Conservation (phyloP, 1,139 yeast species). For the Geotrichum siamense region DNA sequence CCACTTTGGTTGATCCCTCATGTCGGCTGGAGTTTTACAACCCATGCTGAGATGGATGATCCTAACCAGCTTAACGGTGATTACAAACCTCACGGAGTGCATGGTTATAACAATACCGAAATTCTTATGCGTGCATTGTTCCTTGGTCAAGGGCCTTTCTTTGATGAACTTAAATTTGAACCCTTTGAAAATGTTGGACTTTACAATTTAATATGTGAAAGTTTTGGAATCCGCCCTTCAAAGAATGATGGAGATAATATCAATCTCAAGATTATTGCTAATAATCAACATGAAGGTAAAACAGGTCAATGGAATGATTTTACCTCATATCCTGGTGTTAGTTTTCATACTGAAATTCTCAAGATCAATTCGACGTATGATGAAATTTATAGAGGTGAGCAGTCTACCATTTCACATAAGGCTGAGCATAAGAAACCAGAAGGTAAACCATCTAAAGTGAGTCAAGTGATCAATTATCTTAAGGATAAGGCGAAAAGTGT, state of each 20-base stretch:
- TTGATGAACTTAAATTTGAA: constrained; percentile 35
- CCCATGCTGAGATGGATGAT: constrained; percentile 44
- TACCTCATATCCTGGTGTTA: constrained; percentile 50
- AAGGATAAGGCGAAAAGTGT: constrained; percentile 13
- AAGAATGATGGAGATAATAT: constrained; percentile 48
- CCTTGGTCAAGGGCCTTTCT: constrained; percentile 64
- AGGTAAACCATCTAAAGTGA: constrained; percentile 18
- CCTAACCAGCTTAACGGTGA: constrained; percentile 32
- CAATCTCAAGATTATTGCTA: constrained; percentile 6
- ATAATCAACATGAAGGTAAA: constrained; percentile 21
- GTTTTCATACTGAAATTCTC: constrained; percentile 36
- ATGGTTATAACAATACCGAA: constrained; percentile 75
- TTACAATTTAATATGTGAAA: constrained; percentile 66
- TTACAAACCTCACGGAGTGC: constrained; percentile 67
- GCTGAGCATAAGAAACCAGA: constrained; percentile 16
- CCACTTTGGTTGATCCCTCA: constrained; percentile 81
- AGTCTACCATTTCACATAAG: neutral
- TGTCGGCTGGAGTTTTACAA: constrained; percentile 72
- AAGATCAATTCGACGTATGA: constrained; percentile 33
- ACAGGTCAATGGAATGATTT: constrained; percentile 46
- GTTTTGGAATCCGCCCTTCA: constrained; percentile 51
- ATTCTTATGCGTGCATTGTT: constrained; percentile 78
- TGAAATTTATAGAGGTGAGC: constrained; percentile 20
- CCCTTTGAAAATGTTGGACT: constrained; percentile 72
- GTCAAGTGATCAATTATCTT: constrained; percentile 20